Evolutionary conservation across 768 basidiomycete genomes (phyloP), one percentile per base, ranked within the genome.

Genomic region (Exsudoporus frostii): DNA sequence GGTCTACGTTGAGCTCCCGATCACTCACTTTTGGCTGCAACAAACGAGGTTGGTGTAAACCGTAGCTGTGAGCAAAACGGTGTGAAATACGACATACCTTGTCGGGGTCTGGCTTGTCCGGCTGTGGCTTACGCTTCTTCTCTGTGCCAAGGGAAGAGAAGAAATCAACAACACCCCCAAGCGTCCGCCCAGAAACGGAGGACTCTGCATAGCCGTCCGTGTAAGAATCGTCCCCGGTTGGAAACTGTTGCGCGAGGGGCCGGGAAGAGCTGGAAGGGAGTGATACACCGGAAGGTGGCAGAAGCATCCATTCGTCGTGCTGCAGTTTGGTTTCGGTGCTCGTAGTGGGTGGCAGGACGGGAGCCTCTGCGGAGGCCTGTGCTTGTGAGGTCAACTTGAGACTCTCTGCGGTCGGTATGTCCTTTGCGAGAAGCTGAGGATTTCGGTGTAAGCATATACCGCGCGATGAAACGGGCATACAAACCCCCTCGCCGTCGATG

Each of bases 281-380:
- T 5, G 45, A 44, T 1, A 41, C 30, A 15, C 51, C 52, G 0
- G 53, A 45, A n/a, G 68, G 55, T 24, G 77, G 76, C n/a, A 69
- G 54, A 29, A 94, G 71, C 93, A 97, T 96, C 95, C 95, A 98
- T 34, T 91, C 86, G 56, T 94, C 92, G 19, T 92, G 80, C 62
- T 82, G 74, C 14, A 86, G 60, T 25, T 71, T 71, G 0, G 81
- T 73, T 56, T 82, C 82, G 5, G 84, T 74, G 5, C 61, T 57
- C 5, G 71, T 56, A n/a, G 67, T 64, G 9, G 72, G 72, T 1
- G 85, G 84, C n/a, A 81, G 73, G 2, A 72, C 57, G 0, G 80
- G 74, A 40, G 78, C 75, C 24, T 74, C 71, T 20, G 76, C 67
- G n/a, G 71, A 64, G 40, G 72, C 64, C 42, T 74, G 68, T 29